Evolutionary conservation across 179 eudicot species (phyloP), one percentile per base, ranked within the genome.

Genomic region (Silene noctiflora): DNA sequence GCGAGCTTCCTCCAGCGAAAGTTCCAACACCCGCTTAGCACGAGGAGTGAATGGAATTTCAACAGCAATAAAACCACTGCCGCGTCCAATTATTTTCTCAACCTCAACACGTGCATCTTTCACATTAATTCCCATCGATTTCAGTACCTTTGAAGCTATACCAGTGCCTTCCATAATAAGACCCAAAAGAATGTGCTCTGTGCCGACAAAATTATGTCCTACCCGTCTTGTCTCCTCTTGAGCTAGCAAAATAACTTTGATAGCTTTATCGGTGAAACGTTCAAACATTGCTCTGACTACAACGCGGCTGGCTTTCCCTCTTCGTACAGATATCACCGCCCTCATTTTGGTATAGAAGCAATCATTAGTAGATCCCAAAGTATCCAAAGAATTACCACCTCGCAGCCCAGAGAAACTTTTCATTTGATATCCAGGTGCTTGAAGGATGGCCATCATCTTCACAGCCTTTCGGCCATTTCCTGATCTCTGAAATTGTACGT

Each of bases 161-260:
- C 99, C 99, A 67, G 98, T 90, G 65, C 98, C 96, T 85, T 96
- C 99, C 65, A 91, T 94, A 82, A 96, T 89, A 77, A 96, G 94
- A 55, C 99, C 99, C 80, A 96, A 76, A 75, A 96, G 75, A 61
- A 96, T 90, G 83, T 96, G 98, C 85, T 90, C 99, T 0, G 99
- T 96, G 73, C 98, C 99, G 48, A 96, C 99, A 80, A 89, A 88
- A 71, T 93, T 96, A 77, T 96, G 99, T 71, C 98, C 99, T 48
- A 96, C 84, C 51, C 99, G 80, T 31, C 97, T 84, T 16, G 99
- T 91, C 81, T 95, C 99, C 82, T 95, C 98, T 84, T 93, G 97
- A 24, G 98, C 97, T 82, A 91, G 92, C 95, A 95, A 88, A 44
- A 93, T 87, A 22, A 91, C 97, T 85, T 91, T 95, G n/a, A 95